phyloP scores from a whole-genome alignment of 176 grass and related monocot species.

The Cenchrus americanus region DNA sequence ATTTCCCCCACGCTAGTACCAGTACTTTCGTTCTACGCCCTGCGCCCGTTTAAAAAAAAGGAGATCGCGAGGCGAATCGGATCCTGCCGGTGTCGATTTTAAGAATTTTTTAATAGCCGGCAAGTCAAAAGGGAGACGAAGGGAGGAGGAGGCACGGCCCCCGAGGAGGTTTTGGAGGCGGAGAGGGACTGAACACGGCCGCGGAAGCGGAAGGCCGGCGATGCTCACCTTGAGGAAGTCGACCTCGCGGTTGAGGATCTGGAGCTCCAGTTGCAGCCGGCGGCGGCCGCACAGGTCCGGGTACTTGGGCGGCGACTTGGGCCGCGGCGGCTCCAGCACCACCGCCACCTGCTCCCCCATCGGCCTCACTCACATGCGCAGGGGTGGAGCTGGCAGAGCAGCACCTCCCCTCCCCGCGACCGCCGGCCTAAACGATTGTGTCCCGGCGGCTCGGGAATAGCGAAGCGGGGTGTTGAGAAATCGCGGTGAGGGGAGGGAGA shows the following conservation, averaged over 20 bases:
- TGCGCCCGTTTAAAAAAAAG: conserved; percentile 11
- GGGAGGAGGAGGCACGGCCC: background rate
- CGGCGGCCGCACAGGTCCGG: conserved; percentile 77
- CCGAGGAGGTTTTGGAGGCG: background rate
- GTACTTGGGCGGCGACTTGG: conserved; percentile 89
- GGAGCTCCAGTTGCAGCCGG: conserved; percentile 71
- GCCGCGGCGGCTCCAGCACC: conserved; percentile 57
- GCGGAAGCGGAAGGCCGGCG: background rate
- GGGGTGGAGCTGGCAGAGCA: background rate
- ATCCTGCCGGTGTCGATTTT: conserved; percentile 1
- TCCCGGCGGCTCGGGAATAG: background rate
- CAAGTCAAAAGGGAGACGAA: conserved; percentile 34
- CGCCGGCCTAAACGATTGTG: background rate
- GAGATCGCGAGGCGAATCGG: conserved; percentile 36
- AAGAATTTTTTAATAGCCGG: background rate
- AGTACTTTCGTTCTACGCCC: background rate
- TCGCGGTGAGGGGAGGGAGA: background rate
- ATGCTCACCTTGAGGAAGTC: conserved; percentile 69
- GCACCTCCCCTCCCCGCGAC: background rate
- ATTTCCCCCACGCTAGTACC: background rate
- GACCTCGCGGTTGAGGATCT: conserved; percentile 86
- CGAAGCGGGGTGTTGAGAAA: background rate
- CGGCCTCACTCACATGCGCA: conserved; percentile 21
- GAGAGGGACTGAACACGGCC: background rate
- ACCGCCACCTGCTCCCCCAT: conserved; percentile 37